Evolutionary conservation across 768 basidiomycete species (phyloP).

Genomic region (Naematelia encephala): DNA sequence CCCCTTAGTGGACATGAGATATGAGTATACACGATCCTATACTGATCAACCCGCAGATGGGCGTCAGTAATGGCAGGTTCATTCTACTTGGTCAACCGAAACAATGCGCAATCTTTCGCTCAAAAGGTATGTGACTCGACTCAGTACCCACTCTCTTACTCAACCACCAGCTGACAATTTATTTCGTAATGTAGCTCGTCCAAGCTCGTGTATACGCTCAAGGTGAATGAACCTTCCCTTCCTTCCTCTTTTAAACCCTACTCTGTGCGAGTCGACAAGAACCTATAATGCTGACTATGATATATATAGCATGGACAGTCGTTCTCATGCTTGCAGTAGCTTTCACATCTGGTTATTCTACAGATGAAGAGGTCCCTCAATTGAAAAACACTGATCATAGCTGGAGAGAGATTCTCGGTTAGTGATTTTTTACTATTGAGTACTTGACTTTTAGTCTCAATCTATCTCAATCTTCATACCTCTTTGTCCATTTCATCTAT

Average conservation of each 20-base stretch:
- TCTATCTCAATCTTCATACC: not conserved
- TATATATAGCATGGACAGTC: constrained; percentile 38
- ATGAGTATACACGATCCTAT: too few relatives aligned
- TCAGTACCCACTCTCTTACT: too few relatives aligned
- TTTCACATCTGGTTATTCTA: constrained; percentile 30
- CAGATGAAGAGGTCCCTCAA: constrained; percentile 10
- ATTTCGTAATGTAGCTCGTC: constrained; percentile 48
- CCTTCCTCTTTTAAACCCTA: not conserved
- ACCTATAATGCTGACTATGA: not conserved
- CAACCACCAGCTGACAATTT: not conserved
- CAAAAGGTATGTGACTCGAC: too few relatives aligned
- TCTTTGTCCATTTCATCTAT: not conserved
- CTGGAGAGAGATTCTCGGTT: constrained; percentile 47
- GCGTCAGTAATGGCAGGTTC: constrained; percentile 1
- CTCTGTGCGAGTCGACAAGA: not conserved
- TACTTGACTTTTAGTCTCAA: not conserved
- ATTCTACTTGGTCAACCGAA: constrained; percentile 7
- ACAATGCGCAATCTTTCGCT: constrained; percentile 43
- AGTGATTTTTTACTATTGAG: constrained; percentile 5
- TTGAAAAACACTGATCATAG: constrained; percentile 38
- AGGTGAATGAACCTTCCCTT: constrained; percentile 30
- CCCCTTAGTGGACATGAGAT: too few relatives aligned
- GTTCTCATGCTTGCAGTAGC: constrained; percentile 41
- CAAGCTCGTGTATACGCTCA: constrained; percentile 51
- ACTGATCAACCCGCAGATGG: not conserved